phyloP scores from a whole-genome alignment of 208 protist species.

The Strigomonas culicis region DNA sequence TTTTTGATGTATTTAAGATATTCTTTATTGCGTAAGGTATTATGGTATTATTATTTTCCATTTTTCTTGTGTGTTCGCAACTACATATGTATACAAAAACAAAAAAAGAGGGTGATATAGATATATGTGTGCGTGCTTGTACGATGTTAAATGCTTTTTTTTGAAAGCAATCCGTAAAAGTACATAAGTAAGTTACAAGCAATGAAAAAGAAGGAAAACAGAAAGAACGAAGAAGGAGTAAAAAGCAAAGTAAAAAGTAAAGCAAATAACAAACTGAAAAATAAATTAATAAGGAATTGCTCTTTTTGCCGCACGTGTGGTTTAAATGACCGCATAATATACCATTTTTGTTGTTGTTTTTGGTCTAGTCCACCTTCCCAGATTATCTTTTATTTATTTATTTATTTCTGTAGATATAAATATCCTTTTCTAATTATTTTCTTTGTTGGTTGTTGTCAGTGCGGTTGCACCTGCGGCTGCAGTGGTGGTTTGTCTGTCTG shows the following conservation, averaged over 20 bases:
- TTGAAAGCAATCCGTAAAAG: neutral
- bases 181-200: neutral
- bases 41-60: neutral
- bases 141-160: neutral
- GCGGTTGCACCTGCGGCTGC: no score
- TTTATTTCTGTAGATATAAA: slow-evolving; percentile 1
- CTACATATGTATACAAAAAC: neutral
- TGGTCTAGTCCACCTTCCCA: neutral
- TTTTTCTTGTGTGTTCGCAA: neutral
- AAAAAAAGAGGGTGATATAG: neutral
- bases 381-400: neutral
- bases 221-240: slow-evolving; percentile 14
- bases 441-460: no score
- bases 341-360: neutral
- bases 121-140: neutral
- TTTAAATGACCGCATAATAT: neutral
- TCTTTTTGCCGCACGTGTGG: neutral
- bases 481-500: no score
- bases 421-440: neutral
- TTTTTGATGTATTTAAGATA: neutral
- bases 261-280: neutral
- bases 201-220: slow-evolving; percentile 3
- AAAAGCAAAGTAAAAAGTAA: slow-evolving; percentile 11
- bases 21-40: neutral
- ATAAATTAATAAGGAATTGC: slow-evolving; percentile 2